These are phyloP conservation scores for Seiridium cupressi DNA, from an alignment of 2,329 filamentous ascomycete species.

Conservation along the genomic window DNA sequence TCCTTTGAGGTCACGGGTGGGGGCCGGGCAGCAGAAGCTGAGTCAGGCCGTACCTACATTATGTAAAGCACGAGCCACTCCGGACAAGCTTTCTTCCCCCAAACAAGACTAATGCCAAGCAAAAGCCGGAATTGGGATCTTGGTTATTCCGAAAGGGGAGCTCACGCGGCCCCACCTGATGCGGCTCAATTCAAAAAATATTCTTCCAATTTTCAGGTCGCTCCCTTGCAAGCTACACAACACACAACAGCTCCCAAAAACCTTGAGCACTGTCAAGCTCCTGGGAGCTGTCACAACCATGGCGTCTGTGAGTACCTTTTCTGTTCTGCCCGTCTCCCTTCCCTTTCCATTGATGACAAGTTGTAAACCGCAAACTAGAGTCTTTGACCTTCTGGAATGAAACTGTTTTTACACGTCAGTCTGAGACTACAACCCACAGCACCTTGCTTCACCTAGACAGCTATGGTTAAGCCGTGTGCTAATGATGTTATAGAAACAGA, in stretches of 20 bases:
- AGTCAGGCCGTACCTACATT: background rate
- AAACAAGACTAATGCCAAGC: background rate
- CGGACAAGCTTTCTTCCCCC: constrained; percentile 9
- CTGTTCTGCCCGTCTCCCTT: constrained; percentile 11
- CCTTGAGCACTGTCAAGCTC: background rate
- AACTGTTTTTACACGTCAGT: constrained; percentile 92
- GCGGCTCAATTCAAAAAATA: constrained; percentile 14
- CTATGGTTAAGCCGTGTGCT: constrained; percentile 12
- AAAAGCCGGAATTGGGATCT: constrained; percentile 6
- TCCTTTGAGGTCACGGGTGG: background rate
- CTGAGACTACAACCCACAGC: constrained; percentile 55
- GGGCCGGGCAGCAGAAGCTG: background rate
- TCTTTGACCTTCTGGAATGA: constrained; percentile 90
- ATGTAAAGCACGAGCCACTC: background rate
- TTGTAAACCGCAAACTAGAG: constrained; percentile 81
- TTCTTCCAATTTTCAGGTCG: constrained; percentile 15
- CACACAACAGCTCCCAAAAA: constrained; percentile 3
- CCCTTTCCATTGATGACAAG: constrained; percentile 70
- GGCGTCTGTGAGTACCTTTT: constrained; percentile 16
- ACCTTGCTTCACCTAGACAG: background rate
- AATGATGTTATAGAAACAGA: constrained; percentile 13
- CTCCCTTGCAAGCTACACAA: background rate
- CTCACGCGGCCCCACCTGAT: background rate
- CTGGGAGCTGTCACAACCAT: background rate
- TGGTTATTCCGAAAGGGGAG: constrained; percentile 10